These are phyloP conservation scores for Agaricales sp. DNA, from an alignment of 1,284 basidiomycete genomes.

Conservation along the genomic window DNA sequence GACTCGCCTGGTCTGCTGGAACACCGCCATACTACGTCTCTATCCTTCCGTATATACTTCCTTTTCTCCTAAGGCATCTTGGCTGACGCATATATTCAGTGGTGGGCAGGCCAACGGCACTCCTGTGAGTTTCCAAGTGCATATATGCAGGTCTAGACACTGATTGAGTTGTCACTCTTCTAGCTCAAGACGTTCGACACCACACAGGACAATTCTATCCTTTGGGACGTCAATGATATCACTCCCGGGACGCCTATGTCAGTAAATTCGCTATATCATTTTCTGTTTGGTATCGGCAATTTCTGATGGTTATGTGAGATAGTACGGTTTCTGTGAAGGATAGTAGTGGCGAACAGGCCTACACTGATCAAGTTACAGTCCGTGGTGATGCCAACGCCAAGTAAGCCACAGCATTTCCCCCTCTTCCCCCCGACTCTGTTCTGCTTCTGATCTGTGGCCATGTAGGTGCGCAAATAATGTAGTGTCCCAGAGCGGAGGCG, in stretches of 20 bases:
- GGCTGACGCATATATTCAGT: constrained; percentile 15
- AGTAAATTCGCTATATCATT: constrained; percentile 15
- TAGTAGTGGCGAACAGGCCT: constrained; percentile 41
- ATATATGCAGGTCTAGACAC: background rate
- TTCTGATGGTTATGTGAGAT: background rate
- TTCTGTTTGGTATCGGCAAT: no score
- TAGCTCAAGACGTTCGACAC: constrained; percentile 47
- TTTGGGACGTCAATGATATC: constrained; percentile 53
- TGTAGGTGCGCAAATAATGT: background rate
- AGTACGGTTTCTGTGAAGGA: constrained; percentile 53
- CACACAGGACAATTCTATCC: constrained; percentile 33
- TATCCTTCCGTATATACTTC: constrained; percentile 48
- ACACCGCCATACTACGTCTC: constrained; percentile 53
- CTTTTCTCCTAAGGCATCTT: background rate
- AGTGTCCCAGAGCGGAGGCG: constrained; percentile 16
- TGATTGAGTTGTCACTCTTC: constrained; percentile 1
- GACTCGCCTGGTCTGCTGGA: constrained; percentile 48
- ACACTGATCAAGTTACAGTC: constrained; percentile 45
- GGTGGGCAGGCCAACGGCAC: constrained; percentile 45
- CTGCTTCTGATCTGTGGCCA: background rate
- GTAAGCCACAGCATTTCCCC: constrained; percentile 17
- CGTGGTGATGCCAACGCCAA: constrained; percentile 27
- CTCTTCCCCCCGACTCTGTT: background rate
- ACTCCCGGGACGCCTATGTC: constrained; percentile 43
- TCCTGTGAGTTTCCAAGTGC: constrained; percentile 31